Evolutionary conservation across 2,329 filamentous ascomycete genomes (phyloP).

Genomic region (Aaosphaeria arxii): DNA sequence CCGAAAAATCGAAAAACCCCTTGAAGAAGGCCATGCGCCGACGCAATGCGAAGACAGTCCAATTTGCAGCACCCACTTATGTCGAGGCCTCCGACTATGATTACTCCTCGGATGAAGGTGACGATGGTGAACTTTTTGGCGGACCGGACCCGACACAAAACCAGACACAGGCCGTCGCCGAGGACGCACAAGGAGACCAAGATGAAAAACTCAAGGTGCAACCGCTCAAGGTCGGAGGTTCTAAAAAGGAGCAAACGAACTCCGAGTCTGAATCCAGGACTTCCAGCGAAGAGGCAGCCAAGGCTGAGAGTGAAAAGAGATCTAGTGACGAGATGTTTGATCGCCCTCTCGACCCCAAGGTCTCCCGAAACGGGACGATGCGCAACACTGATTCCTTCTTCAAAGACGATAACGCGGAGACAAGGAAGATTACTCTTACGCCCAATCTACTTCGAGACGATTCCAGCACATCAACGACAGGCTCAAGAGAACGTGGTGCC

Average conservation of each 20-base stretch:
- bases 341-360: constrained; percentile 39
- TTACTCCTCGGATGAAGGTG: constrained; percentile 78
- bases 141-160: constrained; percentile 30
- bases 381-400: constrained; percentile 96
- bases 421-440: constrained; percentile 94
- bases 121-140: constrained; percentile 40
- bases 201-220: constrained; percentile 35
- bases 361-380: constrained; percentile 78
- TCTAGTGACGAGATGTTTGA: constrained; percentile 68
- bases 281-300: constrained; percentile 37
- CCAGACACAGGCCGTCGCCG: constrained; percentile 18
- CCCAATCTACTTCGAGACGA: constrained; percentile 90
- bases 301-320: constrained; percentile 45
- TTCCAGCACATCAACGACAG: constrained; percentile 39
- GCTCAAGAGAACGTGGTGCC: constrained; percentile 50
- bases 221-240: constrained; percentile 34
- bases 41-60: constrained; percentile 80
- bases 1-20: constrained; percentile 78
- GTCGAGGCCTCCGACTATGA: constrained; percentile 85
- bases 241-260: constrained; percentile 24
- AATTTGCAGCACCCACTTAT: constrained; percentile 81
- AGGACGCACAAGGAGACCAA: constrained; percentile 42
- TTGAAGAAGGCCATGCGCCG: constrained; percentile 80
- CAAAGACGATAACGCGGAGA: constrained; percentile 91
- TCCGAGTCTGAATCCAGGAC: constrained; percentile 17